Percentiles rank a stretch among this genome's conserved stretches.
Evolutionary conservation across 2,329 filamentous ascomycete species (phyloP).

Genomic region (Beauveria sp.): DNA sequence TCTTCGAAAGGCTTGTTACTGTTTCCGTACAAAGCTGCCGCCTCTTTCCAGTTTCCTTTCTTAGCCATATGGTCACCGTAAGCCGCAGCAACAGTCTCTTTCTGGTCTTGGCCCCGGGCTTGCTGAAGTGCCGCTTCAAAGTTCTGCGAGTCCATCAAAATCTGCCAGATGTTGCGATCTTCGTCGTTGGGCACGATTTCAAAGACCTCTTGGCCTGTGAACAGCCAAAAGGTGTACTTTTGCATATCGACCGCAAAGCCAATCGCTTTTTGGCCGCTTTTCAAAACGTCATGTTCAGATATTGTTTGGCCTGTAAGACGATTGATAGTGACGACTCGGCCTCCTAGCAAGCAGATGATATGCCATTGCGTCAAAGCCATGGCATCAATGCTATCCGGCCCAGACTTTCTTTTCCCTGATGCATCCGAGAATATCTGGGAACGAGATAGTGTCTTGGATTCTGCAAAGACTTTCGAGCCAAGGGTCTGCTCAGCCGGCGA

Average conservation of each 20-base stretch:
- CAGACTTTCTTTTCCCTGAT: slow-evolving; percentile 54
- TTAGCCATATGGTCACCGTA: slow-evolving; percentile 82
- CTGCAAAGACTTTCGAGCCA: slow-evolving; percentile 66
- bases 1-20: slow-evolving; percentile 97
- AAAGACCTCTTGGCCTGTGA: slow-evolving; percentile 84
- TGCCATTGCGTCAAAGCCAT: slow-evolving; percentile 92
- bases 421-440: slow-evolving; percentile 66
- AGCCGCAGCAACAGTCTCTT: slow-evolving; percentile 83
- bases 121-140: slow-evolving; percentile 85
- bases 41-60: slow-evolving; percentile 77
- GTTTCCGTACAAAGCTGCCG: slow-evolving; percentile 83
- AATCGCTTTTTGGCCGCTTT: slow-evolving; percentile 70
- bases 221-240: slow-evolving; percentile 97
- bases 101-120: slow-evolving; percentile 71
- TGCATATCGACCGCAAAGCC: slow-evolving; percentile 82
- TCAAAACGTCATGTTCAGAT: slow-evolving; percentile 80
- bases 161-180: slow-evolving; percentile 87
- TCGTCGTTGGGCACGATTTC: slow-evolving; percentile 89
- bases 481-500: slow-evolving; percentile 53
- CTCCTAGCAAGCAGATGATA: slow-evolving; percentile 73
- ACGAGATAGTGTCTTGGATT: slow-evolving; percentile 69
- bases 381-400: slow-evolving; percentile 67
- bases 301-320: slow-evolving; percentile 77
- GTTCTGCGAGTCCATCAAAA: slow-evolving; percentile 78
- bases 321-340: slow-evolving; percentile 77